Evolutionary conservation across 768 basidiomycete genomes (phyloP), one percentile per base, ranked within the genome.

Genomic region (Tylopilus balloui): DNA sequence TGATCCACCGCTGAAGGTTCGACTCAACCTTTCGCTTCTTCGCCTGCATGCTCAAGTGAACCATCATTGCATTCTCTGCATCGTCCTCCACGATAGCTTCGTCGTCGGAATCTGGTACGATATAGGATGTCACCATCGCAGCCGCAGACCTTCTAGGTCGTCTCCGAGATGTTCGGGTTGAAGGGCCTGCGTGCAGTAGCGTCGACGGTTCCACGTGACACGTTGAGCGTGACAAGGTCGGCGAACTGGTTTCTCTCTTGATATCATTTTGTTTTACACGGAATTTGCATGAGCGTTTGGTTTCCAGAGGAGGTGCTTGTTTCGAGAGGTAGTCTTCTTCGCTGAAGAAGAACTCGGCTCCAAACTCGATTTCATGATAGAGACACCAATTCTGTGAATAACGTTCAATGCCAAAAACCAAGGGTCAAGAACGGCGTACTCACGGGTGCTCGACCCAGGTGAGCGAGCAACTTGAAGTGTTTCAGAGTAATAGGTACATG

Each of bases 391-490:
- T 75, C 83, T 86, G 28, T 44, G 39, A 35, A 40, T 38, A 51
- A 23, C 21, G 3, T 35, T 52, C n/a, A 41, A 52, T 17, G 38
- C 8, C 1, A 41, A 47, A 23, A 48, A 45, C 17, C 17, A 20
- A 42, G 24, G 4, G 12, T 28, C 28, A 35, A 7, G 4, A 12
- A 32, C n/a, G 14, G 20, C 29, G 20, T 45, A 65, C 84, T 58
- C 59, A 84, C 84, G 9, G 83, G 79, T 24, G 73, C 67, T 51
- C 74, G 74, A 17, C 85, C 86, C 15, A 90, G 67, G 37, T 75
- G 78, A 4, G 86, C 86, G 40, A 90, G 73, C n/a, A 84, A 60
- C 61, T 81, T 78, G 69, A 90, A 90, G 58, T 88, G 86, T 58
- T 86, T 81, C 43, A 90, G 68, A 6, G 87, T 89, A 27, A 88